Percentiles rank a stretch among this genome's conserved stretches.
Evolutionary conservation across 257 asterid species (phyloP).

Genomic region (Solanum verrucosum): DNA sequence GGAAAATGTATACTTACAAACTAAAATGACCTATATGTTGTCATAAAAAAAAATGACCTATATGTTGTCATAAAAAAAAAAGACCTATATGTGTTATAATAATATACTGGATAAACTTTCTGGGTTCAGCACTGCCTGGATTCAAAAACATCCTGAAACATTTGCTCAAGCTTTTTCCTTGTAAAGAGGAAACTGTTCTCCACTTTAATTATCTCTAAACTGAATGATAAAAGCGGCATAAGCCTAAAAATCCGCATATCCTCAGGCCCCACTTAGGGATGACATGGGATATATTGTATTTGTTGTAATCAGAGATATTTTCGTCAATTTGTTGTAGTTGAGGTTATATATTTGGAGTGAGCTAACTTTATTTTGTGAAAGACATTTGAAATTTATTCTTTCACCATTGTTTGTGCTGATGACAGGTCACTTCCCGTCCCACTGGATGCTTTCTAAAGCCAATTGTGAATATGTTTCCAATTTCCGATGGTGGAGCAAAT

Average conservation of each 20-base stretch:
- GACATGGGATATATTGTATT: background rate
- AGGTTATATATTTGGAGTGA: background rate
- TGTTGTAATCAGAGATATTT: background rate
- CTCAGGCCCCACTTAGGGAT: background rate
- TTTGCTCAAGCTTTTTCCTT: background rate
- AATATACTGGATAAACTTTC: background rate
- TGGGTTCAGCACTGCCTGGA: background rate
- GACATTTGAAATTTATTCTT: background rate
- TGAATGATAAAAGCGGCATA: background rate
- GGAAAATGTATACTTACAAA: background rate
- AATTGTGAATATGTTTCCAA: slow-evolving; percentile 73
- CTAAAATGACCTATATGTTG: background rate
- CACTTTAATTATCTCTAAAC: background rate
- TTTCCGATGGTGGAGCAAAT: slow-evolving; percentile 85
- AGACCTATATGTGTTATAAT: background rate
- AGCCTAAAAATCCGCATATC: background rate
- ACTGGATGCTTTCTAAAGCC: slow-evolving; percentile 89
- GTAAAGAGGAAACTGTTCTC: background rate
- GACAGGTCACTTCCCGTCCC: slow-evolving; percentile 88
- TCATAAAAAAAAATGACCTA: background rate
- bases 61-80: background rate
- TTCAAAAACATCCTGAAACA: background rate
- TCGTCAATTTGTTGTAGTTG: background rate
- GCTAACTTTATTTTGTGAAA: background rate
- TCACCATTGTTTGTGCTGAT: slow-evolving; percentile 10